Evolutionary conservation across 2,329 filamentous ascomycete genomes (phyloP), one percentile per base, ranked within the genome.

Genomic region (Pyricularia sp.): DNA sequence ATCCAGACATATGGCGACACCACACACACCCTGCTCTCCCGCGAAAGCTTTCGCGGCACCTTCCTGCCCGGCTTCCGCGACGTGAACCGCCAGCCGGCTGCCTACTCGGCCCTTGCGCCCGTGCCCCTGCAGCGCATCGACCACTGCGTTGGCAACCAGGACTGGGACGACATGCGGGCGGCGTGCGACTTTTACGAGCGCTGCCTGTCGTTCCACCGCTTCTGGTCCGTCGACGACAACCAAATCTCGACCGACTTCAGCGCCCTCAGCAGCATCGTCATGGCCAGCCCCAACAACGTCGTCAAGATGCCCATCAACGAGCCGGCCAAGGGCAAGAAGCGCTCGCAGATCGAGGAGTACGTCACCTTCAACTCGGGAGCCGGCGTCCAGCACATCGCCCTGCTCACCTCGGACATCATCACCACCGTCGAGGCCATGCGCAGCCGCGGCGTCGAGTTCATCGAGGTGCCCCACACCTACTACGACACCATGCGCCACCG

Each of bases 231-330:
- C 70, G 94, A 97, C 79, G 94, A 97, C 83, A 91, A 88, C 73
- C 88, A 96, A 77, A 96, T 97, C 81, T 92, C 89, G 85, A 97
- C 92, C 73, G 93, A 97, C 77, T 97, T 92, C 85, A 93, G 90
- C 0, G 93, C 94, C 11, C 85, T 97, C 65, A 93, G 90, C 80
- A 92, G 88, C 75, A 89, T 97, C 75, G 94, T 97, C 76, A 97
- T 97, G 93, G 88, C 91, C 61, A 92, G 90, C 4, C 88, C 89
- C 70, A 92, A 94, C 81, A 91, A 94, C 69, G 79, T 91, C 4
- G 93, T 97, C 80, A 97, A 97, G 82, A 97, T 97, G 93, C 94
- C 94, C 75, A 97, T 98, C 86, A 97, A 97, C 83, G 94, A 97
- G 81, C 94, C 94, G 1, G 94, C 94, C 0, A 83, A 87, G 1